phyloP scores from a whole-genome alignment of 768 basidiomycete genomes.

The Infundibulicybe gibba region DNA sequence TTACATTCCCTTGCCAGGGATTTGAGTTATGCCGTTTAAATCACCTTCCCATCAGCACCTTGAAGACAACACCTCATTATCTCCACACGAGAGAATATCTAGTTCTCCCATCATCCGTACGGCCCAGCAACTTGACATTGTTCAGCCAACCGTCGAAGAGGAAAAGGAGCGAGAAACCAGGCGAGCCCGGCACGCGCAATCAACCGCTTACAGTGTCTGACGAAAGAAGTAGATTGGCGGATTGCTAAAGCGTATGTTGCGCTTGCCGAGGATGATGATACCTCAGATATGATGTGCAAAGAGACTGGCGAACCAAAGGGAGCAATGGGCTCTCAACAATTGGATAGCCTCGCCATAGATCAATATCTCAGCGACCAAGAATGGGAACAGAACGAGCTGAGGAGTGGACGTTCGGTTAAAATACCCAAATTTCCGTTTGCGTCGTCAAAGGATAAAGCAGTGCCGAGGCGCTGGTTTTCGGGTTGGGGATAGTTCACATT shows the following conservation, averaged over 20 bases:
- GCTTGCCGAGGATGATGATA: conserved; percentile 46
- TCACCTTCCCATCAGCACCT: conserved; percentile 57
- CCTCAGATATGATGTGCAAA: conserved; percentile 24
- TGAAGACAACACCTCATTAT: conserved; percentile 70
- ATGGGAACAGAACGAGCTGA: conserved; percentile 43
- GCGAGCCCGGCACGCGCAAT: conserved; percentile 52
- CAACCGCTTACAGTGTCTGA: conserved; percentile 58
- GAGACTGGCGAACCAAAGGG: conserved; percentile 22
- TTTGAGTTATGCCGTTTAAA: conserved; percentile 64
- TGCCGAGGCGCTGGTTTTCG: no score
- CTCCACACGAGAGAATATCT: conserved; percentile 65
- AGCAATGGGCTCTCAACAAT: conserved; percentile 8
- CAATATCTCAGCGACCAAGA: conserved; percentile 65
- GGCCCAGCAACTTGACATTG: conserved; percentile 16
- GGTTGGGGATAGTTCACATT: no score
- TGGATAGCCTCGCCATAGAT: conserved; percentile 53
- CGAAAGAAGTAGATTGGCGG: conserved; percentile 66
- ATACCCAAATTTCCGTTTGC: no score
- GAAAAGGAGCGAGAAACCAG: conserved; percentile 36
- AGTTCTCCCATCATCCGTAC: conserved; percentile 44
- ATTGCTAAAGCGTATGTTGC: conserved; percentile 70
- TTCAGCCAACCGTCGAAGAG: conserved; percentile 15
- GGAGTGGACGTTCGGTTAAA: no score
- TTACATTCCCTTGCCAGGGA: conserved; percentile 29
- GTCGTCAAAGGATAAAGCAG: no score